Evolutionary conservation across 2,329 filamentous ascomycete species (phyloP), one percentile per base, ranked within the genome.

Genomic region (Claviceps sp.): DNA sequence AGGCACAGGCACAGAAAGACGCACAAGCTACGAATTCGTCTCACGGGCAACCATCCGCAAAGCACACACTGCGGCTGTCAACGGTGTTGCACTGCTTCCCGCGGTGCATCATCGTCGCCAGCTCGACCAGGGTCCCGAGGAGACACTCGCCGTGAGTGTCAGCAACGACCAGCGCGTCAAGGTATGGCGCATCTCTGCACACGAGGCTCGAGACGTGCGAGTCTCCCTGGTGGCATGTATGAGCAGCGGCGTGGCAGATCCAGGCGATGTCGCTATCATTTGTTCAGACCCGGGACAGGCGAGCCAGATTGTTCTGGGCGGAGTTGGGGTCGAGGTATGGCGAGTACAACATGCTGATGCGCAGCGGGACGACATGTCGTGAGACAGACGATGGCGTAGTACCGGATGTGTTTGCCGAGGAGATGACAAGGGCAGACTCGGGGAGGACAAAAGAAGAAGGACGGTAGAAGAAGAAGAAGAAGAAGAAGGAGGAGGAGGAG

Each of bases 21-120:
- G 38, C 22, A 41, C 22, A 6, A 44, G 17, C 13, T 66, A 62
- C 52, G 58, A 52, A 10, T 54, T 65, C 13, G 55, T 53, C 8
- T 52, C 48, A 19, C 58, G 62, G 26, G 56, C 59, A 11, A 58
- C 68, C 24, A 59, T 67, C 17, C 60, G 62, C 22, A 73, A 73
- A 2, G 84, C 85, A 0, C 87, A 93, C 60, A 81, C 83, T 0
- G 85, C 85, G 1, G 84, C 85, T 2, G 72, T 90, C 45, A 89
- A 85, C 17, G 80, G 77, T 0, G 57, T 80, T 1, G 65, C 64
- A 4, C 60, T 78, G 17, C 50, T 72, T 57, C 8, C 57, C 52
- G 4, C 53, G 51, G 13, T 2, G 17, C 22, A 46, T 11, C 44
- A 50, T 34, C 30, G 30, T 34, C 30, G 30, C 10, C 30, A 34